These are phyloP conservation scores for Rhodotorula sp. DNA, from an alignment of 1,284 basidiomycete genomes.

Conservation along the genomic window DNA sequence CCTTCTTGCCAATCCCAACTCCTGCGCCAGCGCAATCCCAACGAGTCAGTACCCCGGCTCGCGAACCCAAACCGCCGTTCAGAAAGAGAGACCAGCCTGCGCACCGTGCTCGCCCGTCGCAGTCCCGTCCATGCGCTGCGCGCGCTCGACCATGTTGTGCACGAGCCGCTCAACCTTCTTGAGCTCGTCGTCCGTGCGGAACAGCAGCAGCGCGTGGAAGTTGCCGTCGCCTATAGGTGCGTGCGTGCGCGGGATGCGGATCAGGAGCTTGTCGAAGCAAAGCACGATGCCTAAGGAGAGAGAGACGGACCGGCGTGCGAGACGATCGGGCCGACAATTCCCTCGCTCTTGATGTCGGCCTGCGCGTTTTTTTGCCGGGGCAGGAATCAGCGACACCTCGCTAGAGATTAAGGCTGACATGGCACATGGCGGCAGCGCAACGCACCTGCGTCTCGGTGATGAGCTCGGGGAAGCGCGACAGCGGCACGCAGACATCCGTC, in stretches of 20 bases:
- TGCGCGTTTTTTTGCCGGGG: no score
- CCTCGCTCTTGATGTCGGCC: constrained; percentile 33
- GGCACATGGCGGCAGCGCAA: no score
- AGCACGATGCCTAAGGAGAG: background rate
- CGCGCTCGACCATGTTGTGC: constrained; percentile 68
- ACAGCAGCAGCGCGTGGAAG: constrained; percentile 56
- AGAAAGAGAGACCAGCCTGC: background rate
- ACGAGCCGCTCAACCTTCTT: constrained; percentile 59
- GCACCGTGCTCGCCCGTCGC: constrained; percentile 55
- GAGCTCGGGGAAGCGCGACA: constrained; percentile 43
- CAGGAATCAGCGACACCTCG: no score
- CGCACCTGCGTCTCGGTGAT: constrained; percentile 43
- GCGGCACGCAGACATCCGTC: constrained; percentile 47
- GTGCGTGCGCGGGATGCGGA: no score
- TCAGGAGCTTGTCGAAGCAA: background rate
- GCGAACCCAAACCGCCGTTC: background rate
- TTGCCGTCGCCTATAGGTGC: constrained; percentile 37
- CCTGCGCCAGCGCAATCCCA: constrained; percentile 20
- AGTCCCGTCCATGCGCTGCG: constrained; percentile 73
- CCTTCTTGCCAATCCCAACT: constrained; percentile 45
- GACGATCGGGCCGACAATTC: constrained; percentile 42
- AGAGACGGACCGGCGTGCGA: constrained; percentile 33
- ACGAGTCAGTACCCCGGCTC: background rate
- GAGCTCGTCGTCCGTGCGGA: constrained; percentile 64
- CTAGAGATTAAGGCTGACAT: no score